Percentiles rank a stretch among this genome's conserved stretches.
phyloP scores from a whole-genome alignment of 2,329 filamentous ascomycete species.

The Nemania abortiva region DNA sequence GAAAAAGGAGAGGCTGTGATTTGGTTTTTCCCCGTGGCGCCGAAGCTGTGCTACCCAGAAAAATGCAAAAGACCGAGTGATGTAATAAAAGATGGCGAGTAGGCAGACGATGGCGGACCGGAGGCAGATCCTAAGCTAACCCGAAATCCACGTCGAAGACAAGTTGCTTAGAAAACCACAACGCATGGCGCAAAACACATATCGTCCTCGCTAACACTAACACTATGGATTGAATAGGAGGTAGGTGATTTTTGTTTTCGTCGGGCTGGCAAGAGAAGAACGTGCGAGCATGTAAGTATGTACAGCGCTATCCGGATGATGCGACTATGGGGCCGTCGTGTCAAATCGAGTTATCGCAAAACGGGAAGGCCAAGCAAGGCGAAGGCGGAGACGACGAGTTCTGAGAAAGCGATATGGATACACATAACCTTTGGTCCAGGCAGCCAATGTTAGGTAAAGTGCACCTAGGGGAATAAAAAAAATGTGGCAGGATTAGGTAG shows the following conservation, averaged over 20 bases:
- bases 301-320: constrained; percentile 19
- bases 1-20: constrained; percentile 9
- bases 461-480: constrained; percentile 29
- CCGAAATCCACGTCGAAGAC: constrained; percentile 39
- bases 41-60: constrained; percentile 27
- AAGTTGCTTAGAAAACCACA: constrained; percentile 29
- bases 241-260: constrained; percentile 12
- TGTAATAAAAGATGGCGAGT: constrained; percentile 14
- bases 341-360: constrained; percentile 29
- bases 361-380: constrained; percentile 14
- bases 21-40: not conserved
- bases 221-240: constrained; percentile 19
- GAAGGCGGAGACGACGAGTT: constrained; percentile 7
- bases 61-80: constrained; percentile 14
- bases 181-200: constrained; percentile 41
- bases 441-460: constrained; percentile 16
- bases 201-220: constrained; percentile 13
- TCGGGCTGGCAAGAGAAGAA: constrained; percentile 13
- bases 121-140: constrained; percentile 34
- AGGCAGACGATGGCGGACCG: constrained; percentile 28
- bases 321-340: constrained; percentile 19
- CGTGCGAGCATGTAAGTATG: constrained; percentile 8
- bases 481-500: constrained; percentile 31
- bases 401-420: constrained; percentile 7
- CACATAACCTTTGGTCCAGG: constrained; percentile 8